Conservation (phyloP, 306 rosid species). For the Astragalus glycyphyllos region DNA sequence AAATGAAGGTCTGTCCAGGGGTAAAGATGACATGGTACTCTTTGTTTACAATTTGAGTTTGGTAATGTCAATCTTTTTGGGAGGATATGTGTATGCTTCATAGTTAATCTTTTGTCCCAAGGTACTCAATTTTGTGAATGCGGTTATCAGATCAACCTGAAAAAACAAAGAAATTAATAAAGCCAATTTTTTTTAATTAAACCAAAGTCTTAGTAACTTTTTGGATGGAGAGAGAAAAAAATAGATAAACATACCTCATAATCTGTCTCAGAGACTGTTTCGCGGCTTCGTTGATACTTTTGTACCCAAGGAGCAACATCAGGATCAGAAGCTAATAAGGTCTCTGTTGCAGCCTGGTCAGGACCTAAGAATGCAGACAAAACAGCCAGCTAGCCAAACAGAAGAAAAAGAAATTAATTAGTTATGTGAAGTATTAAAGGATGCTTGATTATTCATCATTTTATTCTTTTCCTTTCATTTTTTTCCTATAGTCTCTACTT, state of each 20-base stretch:
- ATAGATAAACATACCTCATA: slow-evolving; percentile 65
- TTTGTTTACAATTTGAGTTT: slow-evolving; percentile 78
- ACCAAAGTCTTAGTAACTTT: slow-evolving; percentile 20
- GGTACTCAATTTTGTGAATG: slow-evolving; percentile 78
- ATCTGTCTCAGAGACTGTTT: slow-evolving; percentile 92
- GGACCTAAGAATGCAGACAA: slow-evolving; percentile 93
- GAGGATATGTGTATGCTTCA: slow-evolving; percentile 84
- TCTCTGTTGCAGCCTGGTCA: slow-evolving; percentile 79
- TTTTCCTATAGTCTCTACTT: too few species aligned
- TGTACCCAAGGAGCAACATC: slow-evolving; percentile 90
- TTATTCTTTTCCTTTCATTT: neutral
- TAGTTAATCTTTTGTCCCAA: slow-evolving; percentile 88
- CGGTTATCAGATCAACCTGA: slow-evolving; percentile 93
- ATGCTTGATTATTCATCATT: neutral
- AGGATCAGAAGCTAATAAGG: slow-evolving; percentile 75
- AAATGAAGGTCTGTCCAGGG: slow-evolving; percentile 20
- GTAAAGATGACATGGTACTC: slow-evolving; percentile 1
- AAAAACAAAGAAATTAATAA: slow-evolving; percentile 18
- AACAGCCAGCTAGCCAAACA: slow-evolving; percentile 76
- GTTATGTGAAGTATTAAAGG: neutral
- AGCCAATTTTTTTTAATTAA: slow-evolving; percentile 37
- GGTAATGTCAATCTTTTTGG: slow-evolving; percentile 62
- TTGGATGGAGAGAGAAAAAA: neutral
- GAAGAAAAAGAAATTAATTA: slow-evolving; percentile 16
- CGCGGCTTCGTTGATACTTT: slow-evolving; percentile 91